These are phyloP conservation scores for Ophiostoma quercus DNA, from an alignment of 2,329 filamentous ascomycete genomes.

Conservation along the genomic window DNA sequence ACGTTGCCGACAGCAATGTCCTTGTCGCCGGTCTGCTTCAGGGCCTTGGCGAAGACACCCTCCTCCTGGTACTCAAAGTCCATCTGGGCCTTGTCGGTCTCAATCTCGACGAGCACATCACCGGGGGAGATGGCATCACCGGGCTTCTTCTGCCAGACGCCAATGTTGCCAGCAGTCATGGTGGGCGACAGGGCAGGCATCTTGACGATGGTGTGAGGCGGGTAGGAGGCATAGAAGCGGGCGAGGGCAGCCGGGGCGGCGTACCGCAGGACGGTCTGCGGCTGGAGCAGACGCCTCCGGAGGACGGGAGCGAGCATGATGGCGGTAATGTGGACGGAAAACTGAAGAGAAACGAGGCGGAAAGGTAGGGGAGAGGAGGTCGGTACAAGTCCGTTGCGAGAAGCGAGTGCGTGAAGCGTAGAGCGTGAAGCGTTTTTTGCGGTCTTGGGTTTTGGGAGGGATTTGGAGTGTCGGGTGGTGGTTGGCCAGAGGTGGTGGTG, in stretches of 20 bases:
- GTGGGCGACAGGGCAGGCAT: conserved; percentile 98
- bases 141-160: conserved; percentile 94
- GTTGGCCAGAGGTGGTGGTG: neutral
- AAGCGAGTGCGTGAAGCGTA: neutral
- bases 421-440: conserved; percentile 1
- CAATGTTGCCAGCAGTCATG: conserved; percentile 96
- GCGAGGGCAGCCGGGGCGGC: conserved; percentile 51
- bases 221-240: conserved; percentile 75
- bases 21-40: conserved; percentile 90
- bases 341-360: conserved; percentile 15
- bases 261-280: conserved; percentile 46
- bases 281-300: conserved; percentile 56
- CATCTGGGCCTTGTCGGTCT: conserved; percentile 93
- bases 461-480: conserved; percentile 12
- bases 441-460: conserved; percentile 14
- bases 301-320: conserved; percentile 60
- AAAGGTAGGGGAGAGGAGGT: conserved; percentile 13
- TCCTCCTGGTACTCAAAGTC: conserved; percentile 91
- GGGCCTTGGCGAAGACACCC: conserved; percentile 78
- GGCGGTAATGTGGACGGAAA: conserved; percentile 27
- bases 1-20: conserved; percentile 92
- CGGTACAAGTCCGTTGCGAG: conserved; percentile 21
- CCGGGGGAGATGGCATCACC: conserved; percentile 83
- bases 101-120: conserved; percentile 89
- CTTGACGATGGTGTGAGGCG: conserved; percentile 88